Evolutionary conservation across 2,329 filamentous ascomycete species (phyloP), one percentile per base, ranked within the genome.

Genomic region (Colletotrichum camelliae): DNA sequence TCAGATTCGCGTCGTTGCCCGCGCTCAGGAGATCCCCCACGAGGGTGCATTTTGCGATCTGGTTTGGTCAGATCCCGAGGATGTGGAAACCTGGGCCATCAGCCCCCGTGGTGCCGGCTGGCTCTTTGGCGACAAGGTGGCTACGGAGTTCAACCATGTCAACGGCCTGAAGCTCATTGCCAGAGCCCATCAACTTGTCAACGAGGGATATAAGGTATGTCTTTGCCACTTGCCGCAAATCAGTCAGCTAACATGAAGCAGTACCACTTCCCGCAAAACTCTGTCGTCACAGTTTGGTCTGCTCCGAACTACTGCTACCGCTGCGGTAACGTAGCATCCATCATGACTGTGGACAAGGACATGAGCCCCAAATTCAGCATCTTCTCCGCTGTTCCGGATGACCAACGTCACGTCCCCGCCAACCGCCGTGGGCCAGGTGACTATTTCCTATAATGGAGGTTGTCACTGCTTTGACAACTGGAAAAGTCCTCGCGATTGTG

Each of bases 11-110:
- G 97, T 99, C 79, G 98, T 99, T 78, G 97, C 98, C 80, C 94
- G 97, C 62, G 98, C 98, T 80, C 94, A 98, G 80, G 97, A 99
- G 84, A 99, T 99, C 80, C 97, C 97, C 8, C 97, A 99, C 82
- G 97, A 99, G 87, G 97, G 97, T 7, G 97, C 97, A 3, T 99
- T 99, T 92, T 98, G 97, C 67, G 97, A 99, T 83, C 88, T 99
- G 52, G 97, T 99, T 8, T 99, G 97, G 97, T 98, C 95, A 70
- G 97, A 99, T 83, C 97, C 97, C 1, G 97, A 99, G 82, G 97
- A 99, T 79, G 93, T 97, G 66, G 96, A 98, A 81, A 97, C 98
- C 78, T 99, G 98, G 90, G 96, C 95, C 18, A 92, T 99, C 74
- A 98, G 95, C 74, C 97, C 97, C 9, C 91, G 97, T 80, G 97